A percentile compares a stretch with the other conserved stretches of the same genome.
These are phyloP conservation scores for Diutina siamensis DNA, from an alignment of 1,139 yeast species.

Conservation along the genomic window DNA sequence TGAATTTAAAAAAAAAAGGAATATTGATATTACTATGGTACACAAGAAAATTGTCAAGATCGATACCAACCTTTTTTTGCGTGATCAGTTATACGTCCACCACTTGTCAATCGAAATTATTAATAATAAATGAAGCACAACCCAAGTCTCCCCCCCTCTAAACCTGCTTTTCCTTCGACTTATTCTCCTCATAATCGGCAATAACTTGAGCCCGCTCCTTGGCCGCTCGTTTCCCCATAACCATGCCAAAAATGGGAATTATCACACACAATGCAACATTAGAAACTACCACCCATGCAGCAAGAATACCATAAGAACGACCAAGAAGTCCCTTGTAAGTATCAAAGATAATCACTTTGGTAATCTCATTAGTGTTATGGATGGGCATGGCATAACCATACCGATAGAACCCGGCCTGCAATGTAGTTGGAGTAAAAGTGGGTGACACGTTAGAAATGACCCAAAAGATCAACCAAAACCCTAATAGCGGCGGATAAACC, in stretches of 20 bases:
- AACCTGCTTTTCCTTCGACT: no score
- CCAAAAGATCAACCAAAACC: conserved; percentile 54
- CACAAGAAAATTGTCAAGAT: no score
- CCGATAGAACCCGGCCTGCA: conserved; percentile 41
- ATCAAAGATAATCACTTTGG: conserved; percentile 45
- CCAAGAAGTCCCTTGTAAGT: conserved; percentile 48
- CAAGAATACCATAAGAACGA: conserved; percentile 42
- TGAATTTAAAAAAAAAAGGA: no score
- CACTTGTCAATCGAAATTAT: no score
- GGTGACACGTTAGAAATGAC: conserved; percentile 50
- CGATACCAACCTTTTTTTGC: no score
- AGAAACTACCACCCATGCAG: conserved; percentile 47
- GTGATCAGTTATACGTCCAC: no score
- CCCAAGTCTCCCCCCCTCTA: no score
- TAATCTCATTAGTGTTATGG: conserved; percentile 44
- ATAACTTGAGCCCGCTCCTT: neutral
- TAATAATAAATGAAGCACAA: no score
- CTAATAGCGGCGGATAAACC: conserved; percentile 36
- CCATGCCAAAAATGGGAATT: neutral
- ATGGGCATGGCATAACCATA: conserved; percentile 62
- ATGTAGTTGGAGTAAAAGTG: conserved; percentile 46
- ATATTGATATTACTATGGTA: no score
- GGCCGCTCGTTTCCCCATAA: neutral
- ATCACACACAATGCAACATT: conserved; percentile 33
- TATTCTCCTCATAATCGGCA: neutral